Percentiles rank a stretch among this genome's conserved stretches.
Evolutionary conservation across 768 basidiomycete genomes (phyloP).

Genomic region (Nidularia sp.): DNA sequence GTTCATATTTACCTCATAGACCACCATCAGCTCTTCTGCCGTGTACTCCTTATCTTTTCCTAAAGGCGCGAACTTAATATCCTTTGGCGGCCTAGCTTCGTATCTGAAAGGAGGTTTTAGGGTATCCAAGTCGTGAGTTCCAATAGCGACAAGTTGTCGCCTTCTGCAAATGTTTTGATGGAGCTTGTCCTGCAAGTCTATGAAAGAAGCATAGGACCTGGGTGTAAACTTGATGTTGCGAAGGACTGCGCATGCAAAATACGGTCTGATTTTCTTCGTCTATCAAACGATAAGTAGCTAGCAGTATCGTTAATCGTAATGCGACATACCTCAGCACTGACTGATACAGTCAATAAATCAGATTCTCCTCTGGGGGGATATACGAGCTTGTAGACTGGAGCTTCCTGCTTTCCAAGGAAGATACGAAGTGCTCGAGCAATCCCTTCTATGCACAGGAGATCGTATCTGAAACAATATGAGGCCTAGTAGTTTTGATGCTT

Average conservation of each 20-base stretch:
- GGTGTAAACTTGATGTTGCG: conserved; percentile 88
- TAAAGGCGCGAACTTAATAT: conserved; percentile 90
- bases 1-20: conserved; percentile 73
- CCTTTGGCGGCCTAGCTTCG: conserved; percentile 73
- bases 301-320: not conserved
- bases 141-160: conserved; percentile 90
- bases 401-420: conserved; percentile 67
- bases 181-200: conserved; percentile 98
- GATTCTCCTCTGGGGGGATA: conserved; percentile 67
- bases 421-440: conserved; percentile 81
- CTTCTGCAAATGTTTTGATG: conserved; percentile 93
- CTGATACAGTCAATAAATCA: conserved; percentile 59
- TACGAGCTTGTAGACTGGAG: conserved; percentile 73
- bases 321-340: conserved; percentile 66
- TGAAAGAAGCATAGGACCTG: conserved; percentile 91
- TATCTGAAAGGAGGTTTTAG: conserved; percentile 85
- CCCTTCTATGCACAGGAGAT: conserved; percentile 95
- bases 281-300: conserved; percentile 18
- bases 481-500: conserved; percentile 5
- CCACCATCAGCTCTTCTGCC: conserved; percentile 86
- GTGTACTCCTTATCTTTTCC: conserved; percentile 76
- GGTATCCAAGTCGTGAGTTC: conserved; percentile 95
- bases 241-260: conserved; percentile 87
- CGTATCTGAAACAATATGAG: conserved; percentile 61
- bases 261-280: conserved; percentile 82